A percentile compares a stretch with the other conserved stretches of the same genome.
Evolutionary conservation across 148 eudicot species (phyloP).

Genomic region (Gaultheria prostrata): DNA sequence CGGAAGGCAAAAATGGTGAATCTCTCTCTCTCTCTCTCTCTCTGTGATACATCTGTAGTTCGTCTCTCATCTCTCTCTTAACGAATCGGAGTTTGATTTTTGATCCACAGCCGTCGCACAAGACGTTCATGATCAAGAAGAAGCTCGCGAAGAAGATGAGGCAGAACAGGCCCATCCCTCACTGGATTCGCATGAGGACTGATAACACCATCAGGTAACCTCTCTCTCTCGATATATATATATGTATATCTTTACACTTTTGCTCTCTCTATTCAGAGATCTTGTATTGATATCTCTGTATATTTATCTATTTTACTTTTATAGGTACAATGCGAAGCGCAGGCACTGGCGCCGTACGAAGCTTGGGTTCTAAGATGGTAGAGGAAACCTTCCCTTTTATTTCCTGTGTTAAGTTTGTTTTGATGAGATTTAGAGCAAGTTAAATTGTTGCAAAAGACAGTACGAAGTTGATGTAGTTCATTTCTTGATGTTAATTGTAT

Average conservation of each 20-base stretch:
- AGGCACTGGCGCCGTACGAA: conserved; percentile 73
- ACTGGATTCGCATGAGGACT: conserved; percentile 89
- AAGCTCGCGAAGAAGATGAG: conserved; percentile 92
- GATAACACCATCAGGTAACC: conserved; percentile 71
- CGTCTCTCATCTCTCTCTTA: neutral
- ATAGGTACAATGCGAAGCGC: conserved; percentile 64
- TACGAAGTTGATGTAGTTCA: neutral
- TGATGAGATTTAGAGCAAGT: conserved; percentile 1
- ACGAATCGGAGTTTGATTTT: neutral
- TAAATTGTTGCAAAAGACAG: neutral
- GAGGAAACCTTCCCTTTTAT: neutral
- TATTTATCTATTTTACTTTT: neutral
- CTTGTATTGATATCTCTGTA: neutral
- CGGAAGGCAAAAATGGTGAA: conserved; percentile 18
- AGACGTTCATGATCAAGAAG: conserved; percentile 79
- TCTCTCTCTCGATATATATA: neutral
- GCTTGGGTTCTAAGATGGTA: conserved; percentile 52
- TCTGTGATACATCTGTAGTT: neutral
- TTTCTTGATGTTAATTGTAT: neutral
- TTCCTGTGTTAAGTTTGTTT: neutral
- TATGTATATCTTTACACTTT: neutral
- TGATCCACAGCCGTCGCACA: conserved; percentile 71
- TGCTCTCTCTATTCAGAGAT: neutral
- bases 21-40: conserved; percentile 4
- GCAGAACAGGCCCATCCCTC: conserved; percentile 85